Evolutionary conservation across 208 protist genomes (phyloP).

Genomic region (Trypanosoma scelopori): DNA sequence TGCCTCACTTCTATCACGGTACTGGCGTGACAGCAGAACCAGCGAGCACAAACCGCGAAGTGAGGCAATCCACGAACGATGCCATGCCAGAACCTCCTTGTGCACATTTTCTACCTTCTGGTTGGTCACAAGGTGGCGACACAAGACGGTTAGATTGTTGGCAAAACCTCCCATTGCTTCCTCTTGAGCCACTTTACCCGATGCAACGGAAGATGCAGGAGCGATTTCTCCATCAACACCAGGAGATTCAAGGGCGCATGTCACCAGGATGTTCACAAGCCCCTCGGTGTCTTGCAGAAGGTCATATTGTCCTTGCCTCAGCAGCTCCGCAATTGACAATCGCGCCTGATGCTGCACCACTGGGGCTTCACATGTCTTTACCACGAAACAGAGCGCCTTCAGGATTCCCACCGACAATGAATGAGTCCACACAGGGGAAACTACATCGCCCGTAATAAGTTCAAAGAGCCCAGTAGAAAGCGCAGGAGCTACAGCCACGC

Average conservation of each 20-base stretch:
- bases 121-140: conserved; percentile 10
- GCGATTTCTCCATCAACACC: background rate
- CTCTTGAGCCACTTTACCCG: background rate
- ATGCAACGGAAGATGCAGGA: background rate
- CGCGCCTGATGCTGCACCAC: conserved; percentile 5
- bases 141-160: conserved; percentile 11
- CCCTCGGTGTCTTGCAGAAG: conserved; percentile 10
- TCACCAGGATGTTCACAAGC: conserved; percentile 24
- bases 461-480: conserved; percentile 22
- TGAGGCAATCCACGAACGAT: conserved; percentile 44
- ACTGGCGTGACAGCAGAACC: conserved; percentile 37
- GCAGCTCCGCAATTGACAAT: conserved; percentile 5
- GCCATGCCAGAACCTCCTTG: conserved; percentile 18
- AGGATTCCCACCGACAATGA: conserved; percentile 8
- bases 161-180: conserved; percentile 17
- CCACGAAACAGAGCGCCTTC: background rate
- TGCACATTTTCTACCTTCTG: background rate
- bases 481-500: conserved; percentile 15
- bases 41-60: conserved; percentile 51
- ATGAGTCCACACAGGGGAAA: background rate
- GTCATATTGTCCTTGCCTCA: conserved; percentile 18
- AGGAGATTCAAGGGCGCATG: conserved; percentile 9
- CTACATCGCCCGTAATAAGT: conserved; percentile 2
- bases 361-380: conserved; percentile 3
- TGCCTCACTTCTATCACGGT: conserved; percentile 42